Base-by-base conservation (phyloP, 805 yeast genomes). In the Pichia occidentalis region DNA sequence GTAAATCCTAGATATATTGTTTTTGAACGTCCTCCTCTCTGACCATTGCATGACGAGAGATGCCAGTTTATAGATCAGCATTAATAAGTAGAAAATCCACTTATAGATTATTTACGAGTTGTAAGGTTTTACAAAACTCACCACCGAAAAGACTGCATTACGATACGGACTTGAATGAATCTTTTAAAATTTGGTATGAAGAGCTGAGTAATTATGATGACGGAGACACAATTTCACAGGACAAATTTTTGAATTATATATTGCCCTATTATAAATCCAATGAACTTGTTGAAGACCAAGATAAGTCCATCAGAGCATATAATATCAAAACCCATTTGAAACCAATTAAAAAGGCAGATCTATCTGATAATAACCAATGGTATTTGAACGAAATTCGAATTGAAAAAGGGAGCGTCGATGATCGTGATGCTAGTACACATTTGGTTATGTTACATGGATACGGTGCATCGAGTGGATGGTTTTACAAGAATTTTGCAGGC, bases 391-490 rank as follows among this genome's bases (percentile, higher is more conserved):
- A 59, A 29, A 42, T 57, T 3, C 39, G 56, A 24, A 41, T 53
- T 7, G 55, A 52, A 23, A 52, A 52, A 29, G 36, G 34, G 13
- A 14, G 30, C n/a, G 19, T 22, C n/a, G 30, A 29, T 7, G 13
- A 19, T 7, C 10, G 39, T 14, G 17, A 39, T 7, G 10, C 32
- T 36, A 5, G 46, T 44, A n/a, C n/a, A 1, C 70, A 72, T 50
- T 44, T 74, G 17, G 79, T 73, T 3, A 66, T 74, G 57, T 39
- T 74, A 16, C 80, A 74, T 48, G 80, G 80, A 0, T 74, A 70
- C 52, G 80, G 75, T 0, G 77, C 80, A 1, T 64, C 75, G 0
- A 52, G 64, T 13, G 78, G 78, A 2, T 72, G 77, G 56, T 74
- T 71, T 61, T 75, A 75, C 23, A 62, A 76, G 35, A 74, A 74